Evolutionary conservation across 2,329 filamentous ascomycete species (phyloP), one percentile per base, ranked within the genome.

Genomic region (Pestalotiopsis sp.): DNA sequence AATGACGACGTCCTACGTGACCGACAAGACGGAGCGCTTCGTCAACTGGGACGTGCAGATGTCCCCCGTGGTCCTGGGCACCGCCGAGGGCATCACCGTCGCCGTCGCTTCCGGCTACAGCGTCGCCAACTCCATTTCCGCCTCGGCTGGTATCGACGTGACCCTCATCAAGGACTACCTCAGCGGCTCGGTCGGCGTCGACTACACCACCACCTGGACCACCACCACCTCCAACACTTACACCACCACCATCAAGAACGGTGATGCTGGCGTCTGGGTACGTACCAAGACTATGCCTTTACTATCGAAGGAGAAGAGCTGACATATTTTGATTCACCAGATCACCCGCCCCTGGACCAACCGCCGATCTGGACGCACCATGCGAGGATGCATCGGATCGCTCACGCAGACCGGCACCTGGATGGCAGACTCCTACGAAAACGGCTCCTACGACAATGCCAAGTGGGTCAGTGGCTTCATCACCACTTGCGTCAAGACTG

Each of bases 31-130:
- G 23, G 61, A 64, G 38, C 52, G 45, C n/a, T 66, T 66, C 14
- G 52, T 66, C 39, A 36, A 66, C 49, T 66, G 64, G 64, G 64
- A 66, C n/a, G 64, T 66, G 20, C 45, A 56, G 4, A 66, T 66
- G 64, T 36, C 45, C 20, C 64, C 64, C 23, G 64, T 66, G n/a
- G 64, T 66, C 5, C 52, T 58, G 20, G 64, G 45, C 9, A 45
- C 64, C 7, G 64, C 41, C 3, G 31, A 45, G 14, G 64, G 64
- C 39, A 45, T 66, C 27, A 23, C 14, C 36, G 64, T 66, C 14
- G 11, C 45, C 7, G 64, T 66, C 4, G 7, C 64, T 39, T 66
- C 64, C 20, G 64, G 64, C 17, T 66, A 36, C 23, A 57, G 45
- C 23, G 36, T 66, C 17, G 27, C 20, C 64, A 66, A 66, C 45